Conservation (phyloP, 495 filamentous ascomycete species). For the Penicillium herquei region DNA sequence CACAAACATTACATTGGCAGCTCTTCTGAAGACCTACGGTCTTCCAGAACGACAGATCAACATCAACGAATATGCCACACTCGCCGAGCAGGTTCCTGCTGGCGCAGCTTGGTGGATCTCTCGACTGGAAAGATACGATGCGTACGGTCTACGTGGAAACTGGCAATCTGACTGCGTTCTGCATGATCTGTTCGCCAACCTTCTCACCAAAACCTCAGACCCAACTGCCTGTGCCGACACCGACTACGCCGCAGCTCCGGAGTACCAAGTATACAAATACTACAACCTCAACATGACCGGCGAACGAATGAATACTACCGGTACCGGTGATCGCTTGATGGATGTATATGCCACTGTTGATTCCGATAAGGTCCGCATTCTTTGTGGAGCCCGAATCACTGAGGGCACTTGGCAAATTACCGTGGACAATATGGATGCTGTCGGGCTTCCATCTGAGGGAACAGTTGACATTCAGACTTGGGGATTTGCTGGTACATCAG, state of each 20-base stretch:
- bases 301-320: constrained; percentile 26
- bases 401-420: constrained; percentile 34
- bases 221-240: constrained; percentile 12
- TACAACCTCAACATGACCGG: constrained; percentile 42
- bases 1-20: constrained; percentile 18
- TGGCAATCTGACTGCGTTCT: constrained; percentile 33
- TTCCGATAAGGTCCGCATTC: constrained; percentile 25
- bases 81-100: constrained; percentile 34
- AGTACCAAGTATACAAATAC: constrained; percentile 47
- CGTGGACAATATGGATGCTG: constrained; percentile 23
- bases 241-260: constrained; percentile 32
- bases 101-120: constrained; percentile 41
- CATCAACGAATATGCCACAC: constrained; percentile 43
- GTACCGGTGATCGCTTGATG: constrained; percentile 28
- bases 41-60: constrained; percentile 35
- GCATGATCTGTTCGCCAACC: constrained; percentile 37
- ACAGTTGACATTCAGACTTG: constrained; percentile 30
- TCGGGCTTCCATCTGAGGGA: constrained; percentile 30
- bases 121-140: constrained; percentile 35
- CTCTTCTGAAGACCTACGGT: constrained; percentile 23
- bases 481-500: constrained; percentile 14
- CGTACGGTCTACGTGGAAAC: constrained; percentile 39
- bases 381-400: constrained; percentile 28
- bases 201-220: constrained; percentile 18
- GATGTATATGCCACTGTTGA: constrained; percentile 37